phyloP scores from a whole-genome alignment of 208 protist genomes.

The Acanthamoeba sp. region DNA sequence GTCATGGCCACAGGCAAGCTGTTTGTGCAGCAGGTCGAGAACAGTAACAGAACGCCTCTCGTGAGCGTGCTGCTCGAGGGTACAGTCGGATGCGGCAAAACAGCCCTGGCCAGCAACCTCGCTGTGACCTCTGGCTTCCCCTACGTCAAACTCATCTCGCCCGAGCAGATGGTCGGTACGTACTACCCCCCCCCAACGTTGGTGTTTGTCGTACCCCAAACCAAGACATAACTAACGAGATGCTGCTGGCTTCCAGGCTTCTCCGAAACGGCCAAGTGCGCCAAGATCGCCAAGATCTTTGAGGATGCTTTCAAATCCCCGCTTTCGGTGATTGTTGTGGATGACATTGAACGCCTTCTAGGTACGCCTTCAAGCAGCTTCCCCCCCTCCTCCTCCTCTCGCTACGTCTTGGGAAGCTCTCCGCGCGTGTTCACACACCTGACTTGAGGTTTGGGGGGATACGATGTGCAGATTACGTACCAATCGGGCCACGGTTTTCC shows the following conservation, averaged over 20 bases:
- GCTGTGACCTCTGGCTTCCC: constrained; percentile 94
- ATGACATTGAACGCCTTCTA: constrained; percentile 97
- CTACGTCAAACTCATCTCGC: constrained; percentile 98
- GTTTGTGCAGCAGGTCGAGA: constrained; percentile 86
- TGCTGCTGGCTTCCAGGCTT: constrained; percentile 95
- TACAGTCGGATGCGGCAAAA: constrained; percentile 95
- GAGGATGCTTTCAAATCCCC: constrained; percentile 99
- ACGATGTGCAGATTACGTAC: constrained; percentile 93
- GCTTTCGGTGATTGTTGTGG: constrained; percentile 97
- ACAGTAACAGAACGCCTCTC: constrained; percentile 93
- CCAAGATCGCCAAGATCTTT: constrained; percentile 97
- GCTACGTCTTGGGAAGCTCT: no score
- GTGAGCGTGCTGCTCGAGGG: constrained; percentile 95
- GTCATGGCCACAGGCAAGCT: constrained; percentile 73
- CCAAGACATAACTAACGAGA: background rate
- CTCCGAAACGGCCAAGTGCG: constrained; percentile 82
- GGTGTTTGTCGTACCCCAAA: constrained; percentile 13
- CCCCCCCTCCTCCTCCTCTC: constrained; percentile 28
- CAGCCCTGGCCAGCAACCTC: constrained; percentile 95
- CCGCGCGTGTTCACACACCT: background rate
- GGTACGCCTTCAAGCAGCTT: constrained; percentile 75
- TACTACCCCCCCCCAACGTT: constrained; percentile 7
- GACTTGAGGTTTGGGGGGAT: constrained; percentile 5
- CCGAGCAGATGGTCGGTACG: constrained; percentile 94
- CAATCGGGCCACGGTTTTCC: constrained; percentile 98